These are phyloP conservation scores for Tricholoma bakamatsutake DNA, from an alignment of 768 basidiomycete species.

Conservation along the genomic window DNA sequence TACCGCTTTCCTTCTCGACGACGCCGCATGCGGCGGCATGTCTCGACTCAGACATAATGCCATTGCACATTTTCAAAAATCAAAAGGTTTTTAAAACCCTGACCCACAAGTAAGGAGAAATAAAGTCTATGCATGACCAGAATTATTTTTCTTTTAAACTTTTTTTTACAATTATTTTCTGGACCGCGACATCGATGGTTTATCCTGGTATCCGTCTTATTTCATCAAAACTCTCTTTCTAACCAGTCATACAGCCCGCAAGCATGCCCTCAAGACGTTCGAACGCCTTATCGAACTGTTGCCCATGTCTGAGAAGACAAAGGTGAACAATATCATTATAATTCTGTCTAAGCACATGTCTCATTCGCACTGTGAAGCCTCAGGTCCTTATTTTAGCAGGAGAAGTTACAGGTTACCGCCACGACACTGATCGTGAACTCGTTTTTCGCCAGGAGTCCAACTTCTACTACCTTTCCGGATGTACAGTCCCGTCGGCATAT, in stretches of 20 bases:
- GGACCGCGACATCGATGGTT: constrained; percentile 15
- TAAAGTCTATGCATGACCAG: no score
- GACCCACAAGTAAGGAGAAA: no score
- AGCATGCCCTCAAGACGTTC: constrained; percentile 51
- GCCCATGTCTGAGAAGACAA: constrained; percentile 41
- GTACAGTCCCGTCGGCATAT: constrained; percentile 64
- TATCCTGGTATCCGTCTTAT: constrained; percentile 22
- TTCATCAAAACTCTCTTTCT: neutral
- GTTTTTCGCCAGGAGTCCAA: constrained; percentile 71
- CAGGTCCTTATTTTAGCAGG: constrained; percentile 68
- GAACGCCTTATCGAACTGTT: constrained; percentile 43
- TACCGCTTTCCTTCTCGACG: no score
- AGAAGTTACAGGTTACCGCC: constrained; percentile 54
- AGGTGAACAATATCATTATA: constrained; percentile 33
- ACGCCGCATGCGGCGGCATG: no score
- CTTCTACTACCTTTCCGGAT: constrained; percentile 85
- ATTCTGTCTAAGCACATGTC: neutral
- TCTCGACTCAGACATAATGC: no score
- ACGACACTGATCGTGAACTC: constrained; percentile 84
- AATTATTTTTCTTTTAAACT: no score
- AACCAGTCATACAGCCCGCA: constrained; percentile 31
- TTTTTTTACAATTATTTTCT: no score
- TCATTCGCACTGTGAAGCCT: constrained; percentile 34
- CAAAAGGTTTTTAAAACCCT: no score
- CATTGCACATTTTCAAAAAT: no score